These are phyloP conservation scores for Hypoxylon sp. DNA, from an alignment of 2,329 filamentous ascomycete genomes.

Conservation along the genomic window DNA sequence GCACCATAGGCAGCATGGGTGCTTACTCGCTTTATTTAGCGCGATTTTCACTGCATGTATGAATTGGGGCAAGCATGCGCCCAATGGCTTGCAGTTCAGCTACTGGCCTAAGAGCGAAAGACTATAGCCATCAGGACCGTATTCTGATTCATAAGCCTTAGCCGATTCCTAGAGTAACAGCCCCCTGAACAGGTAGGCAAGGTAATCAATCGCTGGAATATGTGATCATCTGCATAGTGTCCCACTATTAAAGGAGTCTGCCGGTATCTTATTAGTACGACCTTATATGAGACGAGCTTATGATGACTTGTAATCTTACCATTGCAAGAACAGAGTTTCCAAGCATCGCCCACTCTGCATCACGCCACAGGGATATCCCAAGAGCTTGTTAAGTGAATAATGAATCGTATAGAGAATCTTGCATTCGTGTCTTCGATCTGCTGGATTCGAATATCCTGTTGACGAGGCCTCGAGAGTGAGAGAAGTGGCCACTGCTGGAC, in stretches of 20 bases:
- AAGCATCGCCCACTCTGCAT: neutral
- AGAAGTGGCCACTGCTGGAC: neutral
- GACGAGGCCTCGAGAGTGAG: neutral
- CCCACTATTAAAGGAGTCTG: neutral
- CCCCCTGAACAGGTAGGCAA: neutral
- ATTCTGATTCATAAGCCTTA: neutral
- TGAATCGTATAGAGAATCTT: neutral
- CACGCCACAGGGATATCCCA: neutral
- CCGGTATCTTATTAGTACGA: neutral
- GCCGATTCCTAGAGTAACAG: neutral
- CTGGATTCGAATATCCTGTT: constrained; percentile 3
- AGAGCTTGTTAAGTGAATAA: neutral
- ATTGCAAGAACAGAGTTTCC: neutral
- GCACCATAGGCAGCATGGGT: constrained; percentile 2
- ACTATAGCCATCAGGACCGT: neutral
- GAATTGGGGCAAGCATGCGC: constrained; percentile 5
- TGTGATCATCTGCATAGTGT: neutral
- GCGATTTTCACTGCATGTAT: constrained; percentile 1
- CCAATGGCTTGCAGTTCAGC: neutral
- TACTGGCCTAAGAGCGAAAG: constrained; percentile 4
- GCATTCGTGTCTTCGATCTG: neutral
- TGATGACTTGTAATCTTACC: constrained; percentile 5
- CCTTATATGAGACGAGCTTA: neutral
- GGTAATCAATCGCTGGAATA: constrained; percentile 3
- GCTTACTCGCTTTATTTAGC: neutral